Percentiles rank a stretch among this genome's conserved stretches.
Conservation (phyloP, 1,284 basidiomycete genomes). For the Hortiboletus rubellus region DNA sequence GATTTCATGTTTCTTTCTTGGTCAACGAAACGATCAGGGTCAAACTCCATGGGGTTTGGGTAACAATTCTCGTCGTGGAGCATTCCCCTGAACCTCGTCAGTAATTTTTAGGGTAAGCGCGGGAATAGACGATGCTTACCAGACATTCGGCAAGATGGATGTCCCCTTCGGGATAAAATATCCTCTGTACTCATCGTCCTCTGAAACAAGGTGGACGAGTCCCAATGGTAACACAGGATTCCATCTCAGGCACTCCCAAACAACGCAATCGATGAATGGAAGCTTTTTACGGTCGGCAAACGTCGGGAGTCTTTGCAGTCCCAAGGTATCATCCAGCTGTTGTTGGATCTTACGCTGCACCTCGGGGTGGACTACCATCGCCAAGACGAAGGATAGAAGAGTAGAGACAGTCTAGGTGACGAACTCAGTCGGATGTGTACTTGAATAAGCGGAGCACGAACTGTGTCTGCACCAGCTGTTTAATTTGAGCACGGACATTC, state of each 20-base stretch:
- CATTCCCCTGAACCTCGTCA: conserved; percentile 23
- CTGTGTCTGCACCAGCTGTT: conserved; percentile 28
- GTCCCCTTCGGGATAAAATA: conserved; percentile 47
- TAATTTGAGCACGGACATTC: background rate
- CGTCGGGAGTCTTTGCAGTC: conserved; percentile 36
- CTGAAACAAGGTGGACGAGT: conserved; percentile 38
- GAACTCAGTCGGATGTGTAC: conserved; percentile 2
- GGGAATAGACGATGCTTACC: conserved; percentile 26
- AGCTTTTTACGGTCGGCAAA: conserved; percentile 39
- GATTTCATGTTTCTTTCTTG: conserved; percentile 22
- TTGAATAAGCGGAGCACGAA: conserved; percentile 11
- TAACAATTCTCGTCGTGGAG: conserved; percentile 28
- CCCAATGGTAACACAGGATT: conserved; percentile 45
- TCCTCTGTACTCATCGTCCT: conserved; percentile 45
- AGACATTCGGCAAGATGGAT: conserved; percentile 44
- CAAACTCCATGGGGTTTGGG: conserved; percentile 25
- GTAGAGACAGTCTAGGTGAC: conserved; percentile 18
- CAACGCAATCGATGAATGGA: conserved; percentile 40
- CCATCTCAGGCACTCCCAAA: conserved; percentile 44
- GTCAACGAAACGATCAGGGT: conserved; percentile 26
- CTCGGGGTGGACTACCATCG: conserved; percentile 40
- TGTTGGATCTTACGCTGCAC: conserved; percentile 38
- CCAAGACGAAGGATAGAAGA: conserved; percentile 39
- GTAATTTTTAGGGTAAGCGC: background rate
- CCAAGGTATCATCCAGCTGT: conserved; percentile 38